Conservation (phyloP, 2,329 filamentous ascomycete genomes). For the Cercospora sojina region DNA sequence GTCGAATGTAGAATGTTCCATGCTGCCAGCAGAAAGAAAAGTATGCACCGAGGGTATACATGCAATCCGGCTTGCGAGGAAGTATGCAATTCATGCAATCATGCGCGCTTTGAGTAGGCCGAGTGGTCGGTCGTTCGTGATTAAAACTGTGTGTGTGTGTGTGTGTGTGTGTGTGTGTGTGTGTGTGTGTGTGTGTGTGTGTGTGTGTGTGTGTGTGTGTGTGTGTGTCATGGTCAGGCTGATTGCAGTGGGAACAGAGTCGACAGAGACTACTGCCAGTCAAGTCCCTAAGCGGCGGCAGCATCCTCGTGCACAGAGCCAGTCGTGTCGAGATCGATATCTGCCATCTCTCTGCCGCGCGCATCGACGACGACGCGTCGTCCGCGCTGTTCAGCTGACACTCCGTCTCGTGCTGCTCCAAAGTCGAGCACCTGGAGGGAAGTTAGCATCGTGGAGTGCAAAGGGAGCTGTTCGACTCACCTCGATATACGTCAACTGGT, state of each 20-base stretch:
- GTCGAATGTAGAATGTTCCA: not conserved
- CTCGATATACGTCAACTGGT: conserved; percentile 92
- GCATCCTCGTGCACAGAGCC: conserved; percentile 19
- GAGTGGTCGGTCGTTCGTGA: not conserved
- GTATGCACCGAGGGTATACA: not conserved
- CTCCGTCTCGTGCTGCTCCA: conserved; percentile 85
- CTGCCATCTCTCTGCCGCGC: conserved; percentile 37
- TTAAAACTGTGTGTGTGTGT: not conserved
- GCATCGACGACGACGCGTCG: conserved; percentile 64
- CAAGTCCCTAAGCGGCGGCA: conserved; percentile 18
- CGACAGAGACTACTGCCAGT: conserved; percentile 13
- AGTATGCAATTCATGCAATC: not conserved
- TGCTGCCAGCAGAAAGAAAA: conserved; percentile 1
- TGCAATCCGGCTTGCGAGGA: not conserved
- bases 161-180: no score
- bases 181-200: no score
- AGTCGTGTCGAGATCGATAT: conserved; percentile 30
- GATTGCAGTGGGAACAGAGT: conserved; percentile 7
- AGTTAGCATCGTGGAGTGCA: conserved; percentile 36
- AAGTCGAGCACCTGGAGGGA: conserved; percentile 83
- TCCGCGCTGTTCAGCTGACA: conserved; percentile 73
- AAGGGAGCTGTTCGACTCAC: conserved; percentile 50
- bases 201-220: no score
- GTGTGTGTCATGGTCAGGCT: not conserved
- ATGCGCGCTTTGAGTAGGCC: not conserved